Base-by-base conservation (phyloP, 192 early-diverging fungal genomes). In the Coemansia sp. region DNA sequence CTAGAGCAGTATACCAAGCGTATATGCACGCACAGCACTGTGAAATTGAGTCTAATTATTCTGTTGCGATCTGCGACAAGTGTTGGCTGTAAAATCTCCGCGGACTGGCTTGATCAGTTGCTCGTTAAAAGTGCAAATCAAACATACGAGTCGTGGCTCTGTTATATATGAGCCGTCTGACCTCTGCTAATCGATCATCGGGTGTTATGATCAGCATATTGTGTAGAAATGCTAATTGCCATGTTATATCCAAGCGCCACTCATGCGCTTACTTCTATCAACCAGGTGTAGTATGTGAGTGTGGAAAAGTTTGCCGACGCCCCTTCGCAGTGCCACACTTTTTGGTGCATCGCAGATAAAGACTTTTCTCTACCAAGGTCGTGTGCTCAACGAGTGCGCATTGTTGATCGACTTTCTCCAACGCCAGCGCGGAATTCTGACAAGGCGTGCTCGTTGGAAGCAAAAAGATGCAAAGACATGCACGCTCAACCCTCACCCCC, bases 201-300 rank as follows among this genome's bases (percentile, higher is more conserved):
- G 14, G 14, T 43, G 41, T 15, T 15, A 11, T 3, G 15, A 43
- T 43, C 41, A 43, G 12, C 2, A 11, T 11, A 43, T 43, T n/a
- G 41, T 43, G 41, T 43, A 43, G 41, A 43, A 32, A 32, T 4
- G 41, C 0, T 6, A 1, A 15, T 43, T 15, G 0, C 15, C 14
- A 43, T 52, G 22, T 12, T 52, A 17, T 52, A 52, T 21, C 50
- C 23, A 24, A 12, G 25, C 53, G 53, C 53, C 53, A 55, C 29
- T 12, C 53, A 55, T 55, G 27, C 14, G 4, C 14, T 43, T 43
- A 11, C 41, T 43, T 43, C 15, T n/a, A 43, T 43, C 15, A 1
- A 6, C 32, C 7, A 7, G 32, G 32, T 32, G 32, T 32, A 32
- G 32, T 32, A 32, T 32, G 32, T 32, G 32, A 7, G 32, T 32